These are phyloP conservation scores for Fusarium floridanum DNA, from an alignment of 2,329 filamentous ascomycete species.

Conservation along the genomic window DNA sequence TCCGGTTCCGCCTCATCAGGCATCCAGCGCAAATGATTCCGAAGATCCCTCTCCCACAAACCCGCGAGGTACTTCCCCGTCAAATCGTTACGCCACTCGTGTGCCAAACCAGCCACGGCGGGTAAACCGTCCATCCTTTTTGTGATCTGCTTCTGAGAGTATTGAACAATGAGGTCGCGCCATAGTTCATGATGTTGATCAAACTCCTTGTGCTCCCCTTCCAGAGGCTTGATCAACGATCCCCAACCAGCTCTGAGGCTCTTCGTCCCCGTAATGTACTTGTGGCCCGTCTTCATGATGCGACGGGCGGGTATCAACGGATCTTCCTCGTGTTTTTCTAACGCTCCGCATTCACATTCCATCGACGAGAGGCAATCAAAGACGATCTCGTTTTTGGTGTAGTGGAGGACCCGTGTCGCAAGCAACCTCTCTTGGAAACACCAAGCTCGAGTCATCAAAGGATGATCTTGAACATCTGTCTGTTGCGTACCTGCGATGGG, in stretches of 20 bases:
- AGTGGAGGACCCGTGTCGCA: conserved; percentile 46
- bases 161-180: conserved; percentile 42
- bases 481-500: conserved; percentile 1
- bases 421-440: conserved; percentile 49
- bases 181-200: conserved; percentile 37
- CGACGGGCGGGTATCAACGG: conserved; percentile 30
- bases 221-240: not conserved
- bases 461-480: conserved; percentile 23
- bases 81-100: conserved; percentile 26
- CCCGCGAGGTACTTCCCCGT: conserved; percentile 44
- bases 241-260: not conserved
- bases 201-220: conserved; percentile 16
- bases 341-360: conserved; percentile 44
- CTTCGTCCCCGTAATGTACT: conserved; percentile 24
- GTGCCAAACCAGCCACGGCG: conserved; percentile 43
- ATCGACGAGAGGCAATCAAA: conserved; percentile 43
- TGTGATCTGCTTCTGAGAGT: conserved; percentile 41
- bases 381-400: conserved; percentile 43
- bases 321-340: conserved; percentile 33
- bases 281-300: conserved; percentile 41
- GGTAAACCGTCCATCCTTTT: conserved; percentile 39
- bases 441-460: conserved; percentile 46
- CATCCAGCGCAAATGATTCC: conserved; percentile 37
- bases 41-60: conserved; percentile 40
- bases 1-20: conserved; percentile 26